These are phyloP conservation scores for Ganoderma sinense DNA, from an alignment of 1,284 basidiomycete genomes.

Conservation along the genomic window DNA sequence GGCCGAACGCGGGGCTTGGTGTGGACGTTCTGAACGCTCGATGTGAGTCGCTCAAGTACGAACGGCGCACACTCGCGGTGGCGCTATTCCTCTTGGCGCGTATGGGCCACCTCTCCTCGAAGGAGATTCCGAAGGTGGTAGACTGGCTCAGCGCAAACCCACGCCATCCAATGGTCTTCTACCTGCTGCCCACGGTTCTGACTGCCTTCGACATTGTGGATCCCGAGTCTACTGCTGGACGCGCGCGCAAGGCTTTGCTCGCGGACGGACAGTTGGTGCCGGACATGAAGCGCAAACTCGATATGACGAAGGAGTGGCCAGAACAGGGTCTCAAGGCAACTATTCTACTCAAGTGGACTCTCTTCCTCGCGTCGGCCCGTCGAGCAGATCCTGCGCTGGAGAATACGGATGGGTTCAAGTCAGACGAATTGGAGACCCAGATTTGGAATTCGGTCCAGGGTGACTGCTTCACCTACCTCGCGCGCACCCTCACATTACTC, in stretches of 20 bases:
- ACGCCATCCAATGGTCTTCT: slow-evolving; percentile 73
- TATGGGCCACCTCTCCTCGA: slow-evolving; percentile 64
- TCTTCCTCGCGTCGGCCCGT: slow-evolving; percentile 81
- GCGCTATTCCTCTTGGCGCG: slow-evolving; percentile 69
- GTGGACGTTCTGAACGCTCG: slow-evolving; percentile 71
- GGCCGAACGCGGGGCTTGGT: slow-evolving; percentile 51
- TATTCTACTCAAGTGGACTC: slow-evolving; percentile 86
- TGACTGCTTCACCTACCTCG: slow-evolving; percentile 84
- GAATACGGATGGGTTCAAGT: slow-evolving; percentile 71
- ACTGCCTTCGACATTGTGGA: slow-evolving; percentile 75
- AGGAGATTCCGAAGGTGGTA: slow-evolving; percentile 65
- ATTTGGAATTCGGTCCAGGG: slow-evolving; percentile 85
- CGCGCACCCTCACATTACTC: slow-evolving; percentile 59
- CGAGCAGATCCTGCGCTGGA: slow-evolving; percentile 74
- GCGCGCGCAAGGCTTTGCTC: slow-evolving; percentile 54
- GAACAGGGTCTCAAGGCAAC: slow-evolving; percentile 80
- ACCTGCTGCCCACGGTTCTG: slow-evolving; percentile 75
- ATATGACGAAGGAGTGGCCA: slow-evolving; percentile 66
- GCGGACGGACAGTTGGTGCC: slow-evolving; percentile 53
- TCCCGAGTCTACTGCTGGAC: slow-evolving; percentile 52
- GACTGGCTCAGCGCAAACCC: slow-evolving; percentile 73
- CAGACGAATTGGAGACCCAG: slow-evolving; percentile 82
- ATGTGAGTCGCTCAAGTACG: slow-evolving; percentile 75
- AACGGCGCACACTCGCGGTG: slow-evolving; percentile 70
- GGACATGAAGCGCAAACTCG: slow-evolving; percentile 66